A percentile compares a stretch with the other conserved stretches of the same genome.
Conservation (phyloP, 2,329 filamentous ascomycete genomes). For the Endothia cerciana region DNA sequence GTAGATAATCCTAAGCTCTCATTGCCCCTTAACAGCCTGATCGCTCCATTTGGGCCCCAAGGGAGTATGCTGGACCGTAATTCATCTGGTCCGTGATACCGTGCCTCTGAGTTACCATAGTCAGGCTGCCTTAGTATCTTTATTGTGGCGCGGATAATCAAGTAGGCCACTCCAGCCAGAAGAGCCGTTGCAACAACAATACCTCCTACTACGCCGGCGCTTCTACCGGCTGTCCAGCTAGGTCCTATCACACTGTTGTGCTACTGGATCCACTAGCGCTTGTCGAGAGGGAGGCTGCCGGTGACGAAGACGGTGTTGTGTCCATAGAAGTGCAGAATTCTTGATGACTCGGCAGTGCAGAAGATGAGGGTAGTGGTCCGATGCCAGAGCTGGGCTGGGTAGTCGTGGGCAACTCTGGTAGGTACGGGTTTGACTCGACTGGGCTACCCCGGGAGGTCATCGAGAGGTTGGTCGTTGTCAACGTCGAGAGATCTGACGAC, state of each 20-base stretch:
- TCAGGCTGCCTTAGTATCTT: background rate
- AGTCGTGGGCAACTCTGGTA: background rate
- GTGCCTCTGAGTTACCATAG: slow-evolving; percentile 6
- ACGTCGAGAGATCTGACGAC: background rate
- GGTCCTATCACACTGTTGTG: background rate
- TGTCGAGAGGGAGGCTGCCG: background rate
- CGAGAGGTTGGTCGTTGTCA: background rate
- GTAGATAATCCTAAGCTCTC: background rate
- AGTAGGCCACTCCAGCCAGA: background rate
- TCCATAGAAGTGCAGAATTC: background rate
- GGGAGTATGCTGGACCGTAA: slow-evolving; percentile 6
- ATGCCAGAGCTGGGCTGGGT: background rate
- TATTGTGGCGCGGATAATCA: background rate
- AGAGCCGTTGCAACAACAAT: background rate
- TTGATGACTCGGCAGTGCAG: background rate
- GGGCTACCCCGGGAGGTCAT: background rate
- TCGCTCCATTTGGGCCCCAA: slow-evolving; percentile 1
- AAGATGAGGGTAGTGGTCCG: background rate
- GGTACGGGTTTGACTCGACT: background rate
- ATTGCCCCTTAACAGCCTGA: slow-evolving; percentile 17
- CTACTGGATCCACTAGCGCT: background rate
- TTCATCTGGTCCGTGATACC: background rate
- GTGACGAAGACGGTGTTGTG: background rate
- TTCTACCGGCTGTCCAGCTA: background rate
- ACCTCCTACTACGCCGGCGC: background rate